Base-by-base conservation (phyloP, 306 rosid species). In the Boehmeria nivea region DNA sequence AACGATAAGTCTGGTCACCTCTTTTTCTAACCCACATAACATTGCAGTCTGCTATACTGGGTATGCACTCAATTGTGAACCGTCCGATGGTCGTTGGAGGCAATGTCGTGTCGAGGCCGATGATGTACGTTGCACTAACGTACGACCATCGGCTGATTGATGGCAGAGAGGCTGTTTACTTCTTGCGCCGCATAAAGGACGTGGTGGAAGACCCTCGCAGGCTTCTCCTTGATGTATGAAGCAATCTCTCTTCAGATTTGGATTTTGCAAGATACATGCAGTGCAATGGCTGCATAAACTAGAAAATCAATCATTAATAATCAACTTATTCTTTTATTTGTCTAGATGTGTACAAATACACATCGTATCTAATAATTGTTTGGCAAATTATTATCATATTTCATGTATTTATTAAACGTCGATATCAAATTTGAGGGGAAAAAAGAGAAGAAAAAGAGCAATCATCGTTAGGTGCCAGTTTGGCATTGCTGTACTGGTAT, bases 201-300 rank as follows among this genome's bases (percentile, higher is more conserved):
- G 73, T 72, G 8, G 83, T 77, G 21, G 83, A 77, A 75, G 83
- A 77, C 60, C 83, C 83, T 22, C 79, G 79, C 63, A 64, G 83
- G 58, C 73, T 77, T 61, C 73, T 77, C 39, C 79, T 77, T 15
- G 79, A 77, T 26, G 53, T 77, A 44, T 77, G 71, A 72, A 44
- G 67, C n/a, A n/a, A n/a, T n/a, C 21, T 17, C 24, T 39, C 0
- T 1, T 17, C 23, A 33, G 8, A 68, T 18, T 23, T 24, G 19
- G 18, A 12, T 39, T 43, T 52, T 68, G 66, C 18, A 26, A 46
- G 51, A 46, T 46, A 46, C n/a, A n/a, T n/a, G n/a, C n/a, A n/a
- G 36, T 31, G 36, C 1, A 4, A 31, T 31, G n/a, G n/a, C n/a
- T 31, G 36, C 36, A 31, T 31, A 10, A 31, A 31, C 36, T 31